Evolutionary conservation across 164 flowering plant genomes (phyloP), one percentile per base, ranked within the genome.

Genomic region (Tetrastigma voinierianum): DNA sequence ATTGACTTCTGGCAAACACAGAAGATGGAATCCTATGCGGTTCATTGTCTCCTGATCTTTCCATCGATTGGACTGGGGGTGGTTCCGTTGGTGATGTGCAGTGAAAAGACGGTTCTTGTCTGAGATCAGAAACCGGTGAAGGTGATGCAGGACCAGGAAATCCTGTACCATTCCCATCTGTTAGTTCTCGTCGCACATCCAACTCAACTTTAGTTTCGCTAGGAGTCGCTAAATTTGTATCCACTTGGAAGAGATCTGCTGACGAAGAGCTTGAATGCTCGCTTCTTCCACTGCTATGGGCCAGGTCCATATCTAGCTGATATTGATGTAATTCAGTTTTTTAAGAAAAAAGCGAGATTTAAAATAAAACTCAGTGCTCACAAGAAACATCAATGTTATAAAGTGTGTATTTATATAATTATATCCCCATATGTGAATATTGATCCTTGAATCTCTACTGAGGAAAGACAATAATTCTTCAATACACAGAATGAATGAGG

Each of bases 41-140:
- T 56, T 80, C 84, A 66, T 73, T 75, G 10, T 62, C 79, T 24
- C 57, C 83, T 0, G 80, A 46, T n/a, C 82, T 76, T 9, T 78
- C 86, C 93, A 91, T 93, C 56, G 66, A 76, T 77, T 91, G 97
- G 10, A 74, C 1, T 12, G 83, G 75, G 57, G 97, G 97, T 46
- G 84, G 76, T 62, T 74, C 71, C 4, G 68, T 79, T 46, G 75
- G 67, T 18, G 77, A 68, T 9, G 15, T 46, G 13, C 3, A 43
- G 9, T 46, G 64, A 3, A 24, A 18, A 9, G 32, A 13, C 1
- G 74, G 61, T 15, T 70, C 74, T 62, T 46, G 69, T 46, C 63
- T 72, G 44, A 64, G 18, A 63, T 53, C 74, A 19, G 78, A 68
- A 59, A 62, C 72, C 32, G 53, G 66, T 32, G 62, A 56, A 19